Base-by-base conservation (phyloP, 495 filamentous ascomycete species). In the Tuber borchii region DNA sequence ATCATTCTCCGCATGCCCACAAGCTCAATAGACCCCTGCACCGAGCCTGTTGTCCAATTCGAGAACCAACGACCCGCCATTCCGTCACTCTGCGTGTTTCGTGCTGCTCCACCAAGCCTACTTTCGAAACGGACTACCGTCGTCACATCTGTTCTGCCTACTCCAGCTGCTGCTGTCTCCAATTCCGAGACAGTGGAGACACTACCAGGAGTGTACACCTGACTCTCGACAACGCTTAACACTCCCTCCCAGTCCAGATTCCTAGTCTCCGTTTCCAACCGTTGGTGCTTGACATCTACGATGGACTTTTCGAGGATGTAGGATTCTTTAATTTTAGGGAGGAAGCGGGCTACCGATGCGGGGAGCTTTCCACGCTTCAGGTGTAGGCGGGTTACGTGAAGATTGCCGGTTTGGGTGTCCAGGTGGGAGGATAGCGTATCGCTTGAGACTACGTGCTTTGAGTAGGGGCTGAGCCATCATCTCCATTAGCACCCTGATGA, bases 301-400 rank as follows among this genome's bases (percentile, higher is more conserved):
- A 93, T 87, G 75, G 92, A 97, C 42, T 88, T 93, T 84, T 99
- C 95, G 70, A 99, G 88, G 77, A 98, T 95, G 83, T 93, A 98
- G 82, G 89, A 93, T 83, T 91, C 90, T 45, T 84, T 84, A 22
- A 84, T 85, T 43, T 91, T 88, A 69, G 90, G 88, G 45, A 92
- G 87, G 73, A 94, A 91, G 73, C 92, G 91, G 16, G 87, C 87
- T 43, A 90, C 85, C 73, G 84, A 87, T 72, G 93, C 88, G 0
- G 95, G 95, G 46, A 99, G 84, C 74, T 95, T 94, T 6, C 93
- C 96, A 81, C 93, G 92, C 84, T 99, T 99, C 42, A 97, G 89
- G 84, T 97, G 96, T 71, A 99, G 87, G 69, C 95, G 92, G 3
- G 90, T 92, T 46, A 96, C 97, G 83, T 93, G 90, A 12, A 99